Base-by-base conservation (phyloP, 2,329 filamentous ascomycete genomes). In the Aspergillus pseudoglaucus region DNA sequence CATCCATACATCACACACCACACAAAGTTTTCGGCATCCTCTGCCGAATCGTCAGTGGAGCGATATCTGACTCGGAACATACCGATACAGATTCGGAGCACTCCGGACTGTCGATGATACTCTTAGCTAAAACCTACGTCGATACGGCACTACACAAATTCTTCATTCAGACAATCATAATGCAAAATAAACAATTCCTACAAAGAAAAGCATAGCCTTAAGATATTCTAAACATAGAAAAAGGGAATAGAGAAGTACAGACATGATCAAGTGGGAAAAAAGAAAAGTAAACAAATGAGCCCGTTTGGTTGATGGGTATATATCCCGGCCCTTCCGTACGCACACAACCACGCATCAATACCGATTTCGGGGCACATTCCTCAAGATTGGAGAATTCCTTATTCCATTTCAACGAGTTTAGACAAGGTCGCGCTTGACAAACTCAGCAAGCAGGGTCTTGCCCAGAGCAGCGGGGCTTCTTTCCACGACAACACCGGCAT, bases 401-500 rank as follows among this genome's bases (percentile, higher is more conserved):
- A 14, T 17, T 14, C 30, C n/a, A 22, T 9, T 35, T 44, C 37
- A 47, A 37, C 20, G 15, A 44, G 17, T 35, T 80, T 88, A 98
- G 78, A 98, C 82, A 70, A 98, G 78, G 75, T 98, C 93, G 58
- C 88, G 83, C 80, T 90, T 89, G 70, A 97, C 89, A 70, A 98
- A 98, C 78, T 97, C 88, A 56, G 88, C 85, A 68, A 94, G 88
- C 65, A 98, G 79, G 52, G 90, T 86, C 82, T 95, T 96, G 70
- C 93, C 93, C 62, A 98, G 82, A 60, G 83, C 75, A 59, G 93
- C 93, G 56, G 93, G 91, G 65, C 88, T 95, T 73, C 89, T 85
- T 84, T 97, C 91, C 59, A 98, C 93, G 63, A 96, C 82, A 63
- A 97, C 93, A 70, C 93, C 93, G 54, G 93, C 93, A 56, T 81